A percentile compares a stretch with the other conserved stretches of the same genome.
Evolutionary conservation across 208 protist species (phyloP).

Genomic region (Trypanosoma avium): DNA sequence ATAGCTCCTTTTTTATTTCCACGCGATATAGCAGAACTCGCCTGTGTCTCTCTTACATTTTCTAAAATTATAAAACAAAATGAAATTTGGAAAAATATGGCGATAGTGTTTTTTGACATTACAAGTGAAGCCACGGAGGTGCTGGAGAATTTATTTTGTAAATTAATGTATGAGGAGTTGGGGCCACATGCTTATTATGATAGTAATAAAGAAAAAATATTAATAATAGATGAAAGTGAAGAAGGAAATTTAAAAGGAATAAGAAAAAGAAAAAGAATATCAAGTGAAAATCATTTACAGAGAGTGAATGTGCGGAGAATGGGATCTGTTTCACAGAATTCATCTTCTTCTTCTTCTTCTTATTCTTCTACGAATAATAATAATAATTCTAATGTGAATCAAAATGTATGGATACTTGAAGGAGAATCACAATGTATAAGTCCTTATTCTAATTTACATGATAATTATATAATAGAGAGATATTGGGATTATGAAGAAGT

Average conservation of each 20-base stretch:
- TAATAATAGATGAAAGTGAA: no score
- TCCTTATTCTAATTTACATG: not conserved
- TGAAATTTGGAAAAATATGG: conserved; percentile 40
- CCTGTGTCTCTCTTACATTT: conserved; percentile 22
- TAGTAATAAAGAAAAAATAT: no score
- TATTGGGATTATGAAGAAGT: not conserved
- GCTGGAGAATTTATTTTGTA: not conserved
- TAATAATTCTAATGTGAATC: no score
- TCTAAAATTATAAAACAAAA: conserved; percentile 16
- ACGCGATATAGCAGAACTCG: conserved; percentile 25
- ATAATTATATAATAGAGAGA: not conserved
- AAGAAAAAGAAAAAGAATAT: not conserved
- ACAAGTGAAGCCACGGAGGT: conserved; percentile 2
- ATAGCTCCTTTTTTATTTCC: conserved; percentile 31
- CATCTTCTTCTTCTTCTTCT: not conserved
- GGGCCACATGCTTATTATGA: no score
- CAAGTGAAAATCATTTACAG: not conserved
- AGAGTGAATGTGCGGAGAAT: not conserved
- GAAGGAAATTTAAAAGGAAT: not conserved
- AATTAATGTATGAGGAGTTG: not conserved
- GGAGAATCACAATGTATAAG: not conserved
- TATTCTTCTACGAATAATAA: no score
- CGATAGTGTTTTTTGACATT: conserved; percentile 18
- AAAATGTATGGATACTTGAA: conserved; percentile 3
- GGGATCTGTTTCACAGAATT: not conserved